Evolutionary conservation across 1,284 basidiomycete species (phyloP).

Genomic region (Caloboletus firmus): DNA sequence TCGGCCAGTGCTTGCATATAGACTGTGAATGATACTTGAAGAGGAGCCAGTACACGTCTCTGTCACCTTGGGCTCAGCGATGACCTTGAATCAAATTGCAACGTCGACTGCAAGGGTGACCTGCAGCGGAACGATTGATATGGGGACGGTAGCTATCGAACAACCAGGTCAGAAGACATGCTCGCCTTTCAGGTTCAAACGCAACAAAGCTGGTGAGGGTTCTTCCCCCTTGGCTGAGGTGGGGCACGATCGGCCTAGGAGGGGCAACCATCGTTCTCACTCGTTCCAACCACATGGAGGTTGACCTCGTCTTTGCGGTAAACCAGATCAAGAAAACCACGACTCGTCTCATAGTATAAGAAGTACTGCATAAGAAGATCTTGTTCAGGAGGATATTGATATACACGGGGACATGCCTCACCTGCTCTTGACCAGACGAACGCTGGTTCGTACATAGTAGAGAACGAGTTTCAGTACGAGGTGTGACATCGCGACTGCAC

Average conservation of each 20-base stretch:
- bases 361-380: slow-evolving; percentile 36
- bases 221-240: slow-evolving; percentile 64
- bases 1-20: slow-evolving; percentile 65
- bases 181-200: slow-evolving; percentile 75
- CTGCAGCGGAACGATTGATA: slow-evolving; percentile 78
- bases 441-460: no score
- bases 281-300: slow-evolving; percentile 59
- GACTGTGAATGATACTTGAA: neutral
- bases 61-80: slow-evolving; percentile 71
- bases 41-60: neutral
- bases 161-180: no score
- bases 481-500: no score
- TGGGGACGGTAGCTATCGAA: no score
- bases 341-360: slow-evolving; percentile 46
- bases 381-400: neutral
- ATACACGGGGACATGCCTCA: slow-evolving; percentile 33
- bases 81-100: slow-evolving; percentile 78
- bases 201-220: slow-evolving; percentile 62
- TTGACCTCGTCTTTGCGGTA: slow-evolving; percentile 59
- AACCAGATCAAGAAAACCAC: neutral
- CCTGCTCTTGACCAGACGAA: no score
- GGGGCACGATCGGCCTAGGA: neutral
- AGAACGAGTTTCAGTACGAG: no score
- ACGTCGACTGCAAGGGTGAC: slow-evolving; percentile 70
- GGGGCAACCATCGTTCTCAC: no score